These are phyloP conservation scores for Nasturtium officinale DNA, from an alignment of 345 rosid genomes.

Conservation along the genomic window DNA sequence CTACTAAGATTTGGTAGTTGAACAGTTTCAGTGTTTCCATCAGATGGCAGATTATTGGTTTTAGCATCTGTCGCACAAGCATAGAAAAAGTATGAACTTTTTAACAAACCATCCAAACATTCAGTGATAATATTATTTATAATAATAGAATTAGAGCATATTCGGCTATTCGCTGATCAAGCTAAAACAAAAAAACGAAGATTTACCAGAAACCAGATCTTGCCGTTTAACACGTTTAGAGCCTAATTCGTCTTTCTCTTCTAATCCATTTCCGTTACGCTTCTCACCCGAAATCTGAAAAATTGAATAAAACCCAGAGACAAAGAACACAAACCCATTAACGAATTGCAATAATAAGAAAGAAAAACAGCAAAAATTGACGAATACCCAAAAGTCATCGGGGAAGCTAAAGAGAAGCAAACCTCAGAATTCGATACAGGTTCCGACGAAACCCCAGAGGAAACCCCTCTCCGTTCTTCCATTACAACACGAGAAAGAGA, in stretches of 20 bases:
- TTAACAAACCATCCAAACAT: slow-evolving; percentile 8
- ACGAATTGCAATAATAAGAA: background rate
- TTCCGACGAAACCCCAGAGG: slow-evolving; percentile 21
- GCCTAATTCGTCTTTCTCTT: slow-evolving; percentile 41
- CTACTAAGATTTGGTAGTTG: slow-evolving; percentile 24
- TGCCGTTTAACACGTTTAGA: slow-evolving; percentile 42
- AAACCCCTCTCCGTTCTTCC: slow-evolving; percentile 38
- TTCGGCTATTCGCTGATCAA: background rate
- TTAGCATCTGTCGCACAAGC: slow-evolving; percentile 27
- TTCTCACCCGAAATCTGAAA: slow-evolving; percentile 46
- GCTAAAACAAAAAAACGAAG: background rate
- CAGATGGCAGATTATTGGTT: slow-evolving; percentile 20
- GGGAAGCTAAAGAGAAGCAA: background rate
- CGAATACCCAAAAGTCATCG: slow-evolving; percentile 27
- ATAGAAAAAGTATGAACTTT: background rate
- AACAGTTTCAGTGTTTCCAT: slow-evolving; percentile 2
- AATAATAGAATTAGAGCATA: slow-evolving; percentile 1
- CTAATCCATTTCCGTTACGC: slow-evolving; percentile 40
- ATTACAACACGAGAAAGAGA: slow-evolving; percentile 14
- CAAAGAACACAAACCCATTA: slow-evolving; percentile 18
- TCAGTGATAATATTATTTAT: slow-evolving; percentile 14
- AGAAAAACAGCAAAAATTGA: background rate
- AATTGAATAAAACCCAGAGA: slow-evolving; percentile 31
- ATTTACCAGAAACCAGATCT: slow-evolving; percentile 42
- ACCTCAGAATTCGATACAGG: slow-evolving; percentile 45